Evolutionary conservation across 495 filamentous ascomycete genomes (phyloP), one percentile per base, ranked within the genome.

Genomic region (Umbilicaria muhlenbergii): DNA sequence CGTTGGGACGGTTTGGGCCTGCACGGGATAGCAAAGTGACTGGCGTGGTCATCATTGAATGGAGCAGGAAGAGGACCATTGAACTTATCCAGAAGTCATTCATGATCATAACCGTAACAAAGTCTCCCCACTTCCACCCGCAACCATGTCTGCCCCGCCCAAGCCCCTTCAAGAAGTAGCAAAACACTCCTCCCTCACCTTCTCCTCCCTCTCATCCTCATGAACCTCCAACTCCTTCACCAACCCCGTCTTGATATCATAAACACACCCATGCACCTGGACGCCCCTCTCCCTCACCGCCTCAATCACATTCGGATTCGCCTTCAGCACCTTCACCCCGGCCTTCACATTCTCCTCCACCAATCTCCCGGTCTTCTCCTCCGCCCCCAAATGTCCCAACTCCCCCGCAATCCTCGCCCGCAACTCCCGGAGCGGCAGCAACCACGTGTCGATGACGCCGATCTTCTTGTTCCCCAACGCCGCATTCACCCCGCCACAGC

Each of bases 391-490:
- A 44, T 75, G 72, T 39, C 75, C 69, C 37, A 63, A 52, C 51
- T 85, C 59, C 10, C 31, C 34, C 19, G 11, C 11, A 0, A 38
- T 2, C 39, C 47, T 28, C 46, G 24, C 37, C 11, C 79, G 71
- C 42, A 93, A 47, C 42, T 72, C 67, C 35, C 76, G 71, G 41
- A 91, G 59, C 1, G 86, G 85, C 40, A 75, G 60, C 43, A 94
- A 64, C 86, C 86, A 94, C 1, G 76, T 77, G 58, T 92, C 86
- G 39, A 93, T 61, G n/a, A 83, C 74, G 3, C 85, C 86, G 16
- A 92, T 61, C 41, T 77, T 74, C 43, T 60, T 58, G 55, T 85
- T 78, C 11, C 67, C 65, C 39, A 93, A 66, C 0, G 83, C 74
- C 0, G 78, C 86, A 0, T 66, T 69, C 1, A 81, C 81, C 15